Evolutionary conservation across 805 yeast species (phyloP).

Genomic region (Suhomyces tanzawaensis): DNA sequence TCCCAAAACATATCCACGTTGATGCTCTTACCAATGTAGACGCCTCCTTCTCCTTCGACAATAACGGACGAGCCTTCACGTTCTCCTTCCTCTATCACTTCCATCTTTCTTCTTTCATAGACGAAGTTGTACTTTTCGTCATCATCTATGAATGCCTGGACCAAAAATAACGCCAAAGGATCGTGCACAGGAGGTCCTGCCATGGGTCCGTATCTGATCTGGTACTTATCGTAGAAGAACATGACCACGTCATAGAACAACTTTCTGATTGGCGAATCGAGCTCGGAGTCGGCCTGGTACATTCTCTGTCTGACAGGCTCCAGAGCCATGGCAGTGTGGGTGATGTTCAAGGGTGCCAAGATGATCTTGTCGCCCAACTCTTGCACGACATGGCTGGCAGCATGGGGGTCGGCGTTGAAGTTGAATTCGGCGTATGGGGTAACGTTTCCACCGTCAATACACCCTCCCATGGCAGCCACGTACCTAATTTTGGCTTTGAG

Average conservation of each 20-base stretch:
- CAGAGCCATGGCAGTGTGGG: slow-evolving; percentile 60
- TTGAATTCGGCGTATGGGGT: slow-evolving; percentile 70
- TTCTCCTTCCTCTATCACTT: slow-evolving; percentile 28
- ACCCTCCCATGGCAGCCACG: slow-evolving; percentile 79
- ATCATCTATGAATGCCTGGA: slow-evolving; percentile 45
- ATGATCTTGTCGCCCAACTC: slow-evolving; percentile 47
- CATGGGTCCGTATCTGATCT: slow-evolving; percentile 14
- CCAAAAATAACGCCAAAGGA: slow-evolving; percentile 64
- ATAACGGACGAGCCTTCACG: slow-evolving; percentile 28
- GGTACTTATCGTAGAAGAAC: slow-evolving; percentile 19
- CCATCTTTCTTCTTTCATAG: slow-evolving; percentile 23
- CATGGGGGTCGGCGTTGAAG: slow-evolving; percentile 70
- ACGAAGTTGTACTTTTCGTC: slow-evolving; percentile 22
- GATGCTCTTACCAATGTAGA: slow-evolving; percentile 7
- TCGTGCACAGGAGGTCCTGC: slow-evolving; percentile 80
- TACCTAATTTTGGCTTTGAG: slow-evolving; percentile 46
- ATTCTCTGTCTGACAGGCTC: slow-evolving; percentile 19
- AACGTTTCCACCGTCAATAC: slow-evolving; percentile 48
- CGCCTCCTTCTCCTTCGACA: slow-evolving; percentile 6
- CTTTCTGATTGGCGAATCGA: slow-evolving; percentile 43
- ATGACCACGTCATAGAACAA: slow-evolving; percentile 22
- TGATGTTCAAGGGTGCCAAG: slow-evolving; percentile 65
- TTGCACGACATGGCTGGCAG: slow-evolving; percentile 62
- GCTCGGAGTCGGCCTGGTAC: slow-evolving; percentile 12
- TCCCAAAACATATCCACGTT: slow-evolving; percentile 12